Conservation (phyloP, 2,329 filamentous ascomycete species). For the Metarhizium sp. region DNA sequence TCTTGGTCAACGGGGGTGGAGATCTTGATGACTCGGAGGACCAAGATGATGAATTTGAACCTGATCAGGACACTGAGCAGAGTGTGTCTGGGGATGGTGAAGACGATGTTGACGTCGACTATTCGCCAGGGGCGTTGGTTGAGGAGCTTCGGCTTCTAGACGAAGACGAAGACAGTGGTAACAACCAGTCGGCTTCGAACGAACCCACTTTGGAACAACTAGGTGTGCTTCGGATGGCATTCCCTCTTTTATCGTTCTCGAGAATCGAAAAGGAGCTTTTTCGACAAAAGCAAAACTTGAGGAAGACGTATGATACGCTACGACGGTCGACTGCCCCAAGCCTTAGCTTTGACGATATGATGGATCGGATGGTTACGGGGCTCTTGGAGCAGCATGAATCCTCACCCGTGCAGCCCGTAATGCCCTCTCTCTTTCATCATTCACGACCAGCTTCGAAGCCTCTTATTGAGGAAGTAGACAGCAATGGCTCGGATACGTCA, state of each 20-base stretch:
- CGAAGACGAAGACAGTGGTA: background rate
- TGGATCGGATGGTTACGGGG: constrained; percentile 18
- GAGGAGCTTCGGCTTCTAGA: constrained; percentile 1
- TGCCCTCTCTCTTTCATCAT: background rate
- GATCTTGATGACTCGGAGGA: background rate
- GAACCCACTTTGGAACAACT: constrained; percentile 21
- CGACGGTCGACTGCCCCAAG: constrained; percentile 20
- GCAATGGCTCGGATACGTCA: constrained; percentile 1
- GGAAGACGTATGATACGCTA: constrained; percentile 28
- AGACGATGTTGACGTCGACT: constrained; percentile 6
- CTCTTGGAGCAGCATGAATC: constrained; percentile 2
- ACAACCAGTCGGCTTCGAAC: constrained; percentile 6
- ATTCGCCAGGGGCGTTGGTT: background rate
- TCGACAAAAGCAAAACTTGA: constrained; percentile 23
- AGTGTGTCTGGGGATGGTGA: background rate
- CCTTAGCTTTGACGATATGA: constrained; percentile 22
- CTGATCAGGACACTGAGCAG: background rate
- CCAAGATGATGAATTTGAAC: background rate
- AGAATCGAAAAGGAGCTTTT: constrained; percentile 27
- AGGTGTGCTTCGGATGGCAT: constrained; percentile 30
- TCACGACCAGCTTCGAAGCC: constrained; percentile 11
- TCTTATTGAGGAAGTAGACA: constrained; percentile 17
- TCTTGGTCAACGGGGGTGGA: background rate
- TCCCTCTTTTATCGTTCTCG: constrained; percentile 28
- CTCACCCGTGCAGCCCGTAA: background rate